Base-by-base conservation (phyloP, 75 land plant species). In the Pseudotsuga menziesii region DNA sequence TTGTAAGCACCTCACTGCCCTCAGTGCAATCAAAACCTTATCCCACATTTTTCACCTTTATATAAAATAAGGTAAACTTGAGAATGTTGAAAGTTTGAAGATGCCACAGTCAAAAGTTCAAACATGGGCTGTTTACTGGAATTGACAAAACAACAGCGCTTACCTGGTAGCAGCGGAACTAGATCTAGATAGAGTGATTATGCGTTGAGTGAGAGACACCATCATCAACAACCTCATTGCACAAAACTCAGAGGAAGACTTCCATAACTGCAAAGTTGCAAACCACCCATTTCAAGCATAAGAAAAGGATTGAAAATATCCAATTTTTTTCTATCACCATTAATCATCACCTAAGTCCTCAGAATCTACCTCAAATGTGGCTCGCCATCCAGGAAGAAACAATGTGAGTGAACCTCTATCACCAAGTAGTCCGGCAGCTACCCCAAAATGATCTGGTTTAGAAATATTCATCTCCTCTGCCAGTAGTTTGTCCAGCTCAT, bases 191-290 rank as follows among this genome's bases (percentile, higher is more conserved):
- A 95, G 74, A 70, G 78, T 85, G 74, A 88, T 75, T 80, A 95
- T 85, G 80, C 87, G 88, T 62, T 88, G 95, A 23, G 96, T 90
- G 77, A 94, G 89, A 72, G 98, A 90, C 36, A 95, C 94, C 81
- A 93, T 87, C 44, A 85, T 84, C 67, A 95, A 69, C 35, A 94
- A 91, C 76, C 98, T 87, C 88, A 95, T 82, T 74, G 98, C 91
- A 85, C 85, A 88, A 76, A 91, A 95, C 75, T 91, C 98, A 56
- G 96, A 69, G 12, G 96, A 95, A 61, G 85, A 82, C 72, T 81
- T 93, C 98, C 96, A 95, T 54, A 95, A 90, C 98, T 95, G 92
- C 80, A 86, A 85, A 95, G 88, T 96, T 95, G 92, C 80, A 86
- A 85, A 72, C 22, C 36, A 41, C 9, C 57, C 23, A 56, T 16